These are phyloP conservation scores for Nissolia schottii DNA, from an alignment of 306 rosid genomes.

Conservation along the genomic window DNA sequence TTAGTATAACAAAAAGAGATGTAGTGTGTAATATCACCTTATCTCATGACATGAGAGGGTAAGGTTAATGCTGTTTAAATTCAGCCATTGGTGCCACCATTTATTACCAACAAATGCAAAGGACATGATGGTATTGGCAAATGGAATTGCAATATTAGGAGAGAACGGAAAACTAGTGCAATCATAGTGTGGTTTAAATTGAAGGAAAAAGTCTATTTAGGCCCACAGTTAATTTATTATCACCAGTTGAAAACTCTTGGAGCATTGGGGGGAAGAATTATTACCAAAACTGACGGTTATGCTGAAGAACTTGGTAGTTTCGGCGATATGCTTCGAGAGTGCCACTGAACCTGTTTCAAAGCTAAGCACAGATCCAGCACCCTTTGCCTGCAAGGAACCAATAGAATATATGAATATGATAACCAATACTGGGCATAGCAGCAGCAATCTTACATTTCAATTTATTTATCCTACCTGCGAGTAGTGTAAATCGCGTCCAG, in stretches of 20 bases:
- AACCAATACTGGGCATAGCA: background rate
- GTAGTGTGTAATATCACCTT: too few species aligned
- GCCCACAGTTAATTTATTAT: background rate
- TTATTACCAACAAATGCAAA: slow-evolving; percentile 45
- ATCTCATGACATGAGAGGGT: too few species aligned
- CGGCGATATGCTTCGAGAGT: slow-evolving; percentile 86
- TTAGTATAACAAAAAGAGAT: too few species aligned
- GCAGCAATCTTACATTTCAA: slow-evolving; percentile 9
- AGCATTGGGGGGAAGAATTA: slow-evolving; percentile 1
- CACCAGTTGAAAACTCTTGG: background rate
- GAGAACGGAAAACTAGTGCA: too few species aligned
- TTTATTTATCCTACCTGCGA: slow-evolving; percentile 59
- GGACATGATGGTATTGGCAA: too few species aligned
- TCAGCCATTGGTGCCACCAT: too few species aligned
- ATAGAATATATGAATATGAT: background rate
- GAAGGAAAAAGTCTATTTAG: background rate
- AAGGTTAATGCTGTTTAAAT: too few species aligned
- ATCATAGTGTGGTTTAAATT: background rate
- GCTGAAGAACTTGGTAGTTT: slow-evolving; percentile 84
- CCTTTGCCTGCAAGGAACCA: slow-evolving; percentile 65
- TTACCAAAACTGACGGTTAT: slow-evolving; percentile 93
- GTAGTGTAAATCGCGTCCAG: slow-evolving; percentile 71
- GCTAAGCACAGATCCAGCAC: slow-evolving; percentile 93
- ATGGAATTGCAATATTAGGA: too few species aligned
- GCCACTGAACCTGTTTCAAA: slow-evolving; percentile 79